Evolutionary conservation across 2,329 filamentous ascomycete genomes (phyloP).

Genomic region (Penicillium sp.): DNA sequence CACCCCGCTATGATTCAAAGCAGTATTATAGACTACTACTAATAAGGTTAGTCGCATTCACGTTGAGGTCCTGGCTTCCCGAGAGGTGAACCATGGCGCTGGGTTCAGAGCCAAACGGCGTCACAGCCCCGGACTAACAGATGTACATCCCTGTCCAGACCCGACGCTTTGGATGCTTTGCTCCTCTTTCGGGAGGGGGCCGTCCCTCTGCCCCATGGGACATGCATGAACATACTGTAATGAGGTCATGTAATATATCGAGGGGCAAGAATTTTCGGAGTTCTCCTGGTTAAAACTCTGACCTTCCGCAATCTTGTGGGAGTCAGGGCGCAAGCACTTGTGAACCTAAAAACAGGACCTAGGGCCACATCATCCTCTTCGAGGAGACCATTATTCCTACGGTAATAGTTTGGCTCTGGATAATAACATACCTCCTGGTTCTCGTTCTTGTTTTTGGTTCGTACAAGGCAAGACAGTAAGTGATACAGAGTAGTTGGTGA

Average conservation of each 20-base stretch:
- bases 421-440: neutral
- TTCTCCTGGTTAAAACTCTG: neutral
- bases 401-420: neutral
- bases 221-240: slow-evolving; percentile 21
- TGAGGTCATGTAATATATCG: slow-evolving; percentile 1
- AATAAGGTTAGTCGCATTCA: slow-evolving; percentile 28
- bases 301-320: slow-evolving; percentile 1
- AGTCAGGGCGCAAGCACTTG: slow-evolving; percentile 2
- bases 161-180: slow-evolving; percentile 29
- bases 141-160: slow-evolving; percentile 18
- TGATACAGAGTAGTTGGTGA: neutral
- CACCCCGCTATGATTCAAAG: neutral
- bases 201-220: slow-evolving; percentile 14
- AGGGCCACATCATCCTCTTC: slow-evolving; percentile 7
- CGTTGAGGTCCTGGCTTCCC: slow-evolving; percentile 24
- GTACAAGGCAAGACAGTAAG: no score
- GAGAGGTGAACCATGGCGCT: slow-evolving; percentile 37
- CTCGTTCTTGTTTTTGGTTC: neutral
- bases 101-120: slow-evolving; percentile 28
- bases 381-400: neutral
- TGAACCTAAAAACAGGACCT: slow-evolving; percentile 9
- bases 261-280: neutral
- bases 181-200: slow-evolving; percentile 10
- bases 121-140: neutral
- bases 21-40: slow-evolving; percentile 3